phyloP scores from a whole-genome alignment of 2,329 filamentous ascomycete species.

The Huntiella savannae region DNA sequence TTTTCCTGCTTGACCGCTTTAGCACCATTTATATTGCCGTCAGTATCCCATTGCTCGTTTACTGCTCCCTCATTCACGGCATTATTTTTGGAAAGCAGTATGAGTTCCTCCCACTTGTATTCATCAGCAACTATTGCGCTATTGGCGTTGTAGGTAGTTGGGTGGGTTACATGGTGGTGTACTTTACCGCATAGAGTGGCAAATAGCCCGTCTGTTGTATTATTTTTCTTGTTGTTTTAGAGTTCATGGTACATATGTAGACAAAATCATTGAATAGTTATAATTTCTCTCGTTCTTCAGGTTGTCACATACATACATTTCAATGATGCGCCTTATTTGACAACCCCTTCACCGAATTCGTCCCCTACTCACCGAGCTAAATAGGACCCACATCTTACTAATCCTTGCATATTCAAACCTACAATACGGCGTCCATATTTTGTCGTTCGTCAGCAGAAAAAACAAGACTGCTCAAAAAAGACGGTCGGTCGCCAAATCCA shows the following conservation, averaged over 20 bases:
- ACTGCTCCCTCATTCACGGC: slow-evolving; percentile 69
- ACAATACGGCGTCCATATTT: not conserved
- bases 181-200: slow-evolving; percentile 39
- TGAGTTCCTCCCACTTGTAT: slow-evolving; percentile 91
- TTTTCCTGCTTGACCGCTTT: slow-evolving; percentile 83
- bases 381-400: not conserved
- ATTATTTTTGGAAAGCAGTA: slow-evolving; percentile 65
- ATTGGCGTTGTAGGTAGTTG: slow-evolving; percentile 92
- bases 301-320: too few species aligned
- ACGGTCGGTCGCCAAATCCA: not conserved
- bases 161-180: slow-evolving; percentile 86
- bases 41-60: slow-evolving; percentile 73
- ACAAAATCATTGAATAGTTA: slow-evolving; percentile 2
- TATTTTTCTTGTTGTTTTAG: slow-evolving; percentile 1
- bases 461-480: not conserved
- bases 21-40: slow-evolving; percentile 76
- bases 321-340: too few species aligned
- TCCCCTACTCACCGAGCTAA: not conserved
- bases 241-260: slow-evolving; percentile 5
- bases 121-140: slow-evolving; percentile 85
- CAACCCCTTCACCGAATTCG: not conserved
- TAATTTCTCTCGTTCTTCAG: not conserved
- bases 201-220: slow-evolving; percentile 3
- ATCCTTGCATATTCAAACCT: not conserved
- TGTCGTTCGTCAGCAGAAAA: too few species aligned